Percentiles rank a stretch among this genome's conserved stretches.
These are phyloP conservation scores for Stropharia rugosoannulata DNA, from an alignment of 768 basidiomycete species.

Conservation along the genomic window DNA sequence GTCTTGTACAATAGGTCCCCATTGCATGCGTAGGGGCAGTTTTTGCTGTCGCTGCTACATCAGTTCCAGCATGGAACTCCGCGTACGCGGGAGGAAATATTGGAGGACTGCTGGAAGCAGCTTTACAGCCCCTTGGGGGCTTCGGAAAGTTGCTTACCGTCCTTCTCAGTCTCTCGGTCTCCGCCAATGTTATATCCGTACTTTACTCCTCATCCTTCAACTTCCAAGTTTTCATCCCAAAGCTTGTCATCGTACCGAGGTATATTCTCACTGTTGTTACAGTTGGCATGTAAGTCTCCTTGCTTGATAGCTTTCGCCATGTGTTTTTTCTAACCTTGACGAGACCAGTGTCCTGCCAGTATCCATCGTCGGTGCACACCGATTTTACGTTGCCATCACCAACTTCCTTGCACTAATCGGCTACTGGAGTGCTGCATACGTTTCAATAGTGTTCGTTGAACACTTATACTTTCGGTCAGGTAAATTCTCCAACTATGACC, in stretches of 20 bases:
- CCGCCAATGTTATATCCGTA: slow-evolving; percentile 77
- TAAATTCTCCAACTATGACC: slow-evolving; percentile 50
- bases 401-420: slow-evolving; percentile 77
- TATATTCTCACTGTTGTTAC: slow-evolving; percentile 72
- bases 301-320: not conserved
- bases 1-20: slow-evolving; percentile 32
- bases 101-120: slow-evolving; percentile 70
- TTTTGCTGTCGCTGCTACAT: slow-evolving; percentile 51
- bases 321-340: not conserved
- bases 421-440: slow-evolving; percentile 61
- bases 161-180: slow-evolving; percentile 75
- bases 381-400: slow-evolving; percentile 63
- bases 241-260: slow-evolving; percentile 59
- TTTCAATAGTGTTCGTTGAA: slow-evolving; percentile 60
- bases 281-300: slow-evolving; percentile 59
- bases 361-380: slow-evolving; percentile 69
- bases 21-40: slow-evolving; percentile 55
- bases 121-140: slow-evolving; percentile 65
- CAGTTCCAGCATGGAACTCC: slow-evolving; percentile 55
- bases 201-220: slow-evolving; percentile 78
- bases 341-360: slow-evolving; percentile 53
- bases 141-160: slow-evolving; percentile 81
- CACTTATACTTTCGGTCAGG: slow-evolving; percentile 64
- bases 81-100: slow-evolving; percentile 57
- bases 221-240: slow-evolving; percentile 66